Conservation (phyloP, 2,329 filamentous ascomycete genomes). For the Cladosporium sp. region DNA sequence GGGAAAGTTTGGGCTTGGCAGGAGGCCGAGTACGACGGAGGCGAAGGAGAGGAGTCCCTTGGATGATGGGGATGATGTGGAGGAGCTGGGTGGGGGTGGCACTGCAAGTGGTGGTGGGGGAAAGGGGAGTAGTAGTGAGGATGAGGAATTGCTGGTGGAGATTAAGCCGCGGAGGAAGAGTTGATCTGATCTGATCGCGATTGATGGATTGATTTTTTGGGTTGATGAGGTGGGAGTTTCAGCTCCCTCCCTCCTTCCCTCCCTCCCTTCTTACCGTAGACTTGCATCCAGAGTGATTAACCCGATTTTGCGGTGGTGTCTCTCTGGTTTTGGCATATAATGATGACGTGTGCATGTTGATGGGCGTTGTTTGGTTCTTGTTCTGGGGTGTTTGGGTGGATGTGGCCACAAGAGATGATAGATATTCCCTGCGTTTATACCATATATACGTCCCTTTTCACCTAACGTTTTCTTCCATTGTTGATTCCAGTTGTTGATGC, state of each 20-base stretch:
- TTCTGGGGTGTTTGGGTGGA: too few relatives aligned
- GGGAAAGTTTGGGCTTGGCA: conserved; percentile 22
- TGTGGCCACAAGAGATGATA: background rate
- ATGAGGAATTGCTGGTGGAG: conserved; percentile 29
- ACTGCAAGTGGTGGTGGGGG: conserved; percentile 13
- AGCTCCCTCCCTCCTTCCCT: too few relatives aligned
- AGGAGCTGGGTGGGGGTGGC: conserved; percentile 18
- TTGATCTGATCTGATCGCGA: too few relatives aligned
- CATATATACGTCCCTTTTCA: too few relatives aligned
- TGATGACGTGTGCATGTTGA: background rate
- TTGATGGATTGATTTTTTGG: background rate
- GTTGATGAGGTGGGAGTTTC: background rate
- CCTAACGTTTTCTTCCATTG: too few relatives aligned
- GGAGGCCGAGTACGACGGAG: conserved; percentile 32
- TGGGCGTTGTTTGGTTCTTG: background rate
- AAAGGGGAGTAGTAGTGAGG: conserved; percentile 19
- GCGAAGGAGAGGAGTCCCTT: conserved; percentile 30
- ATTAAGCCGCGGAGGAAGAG: conserved; percentile 30
- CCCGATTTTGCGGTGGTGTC: too few relatives aligned
- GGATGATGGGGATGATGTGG: conserved; percentile 29
- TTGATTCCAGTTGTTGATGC: too few relatives aligned
- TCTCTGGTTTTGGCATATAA: background rate
- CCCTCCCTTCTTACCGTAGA: background rate
- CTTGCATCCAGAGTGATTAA: too few relatives aligned
- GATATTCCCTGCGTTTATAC: background rate